Percentiles rank a stretch among this genome's conserved stretches.
Conservation (phyloP, 371 early-diverging fungal genomes). For the Apophysomyces elegans region DNA sequence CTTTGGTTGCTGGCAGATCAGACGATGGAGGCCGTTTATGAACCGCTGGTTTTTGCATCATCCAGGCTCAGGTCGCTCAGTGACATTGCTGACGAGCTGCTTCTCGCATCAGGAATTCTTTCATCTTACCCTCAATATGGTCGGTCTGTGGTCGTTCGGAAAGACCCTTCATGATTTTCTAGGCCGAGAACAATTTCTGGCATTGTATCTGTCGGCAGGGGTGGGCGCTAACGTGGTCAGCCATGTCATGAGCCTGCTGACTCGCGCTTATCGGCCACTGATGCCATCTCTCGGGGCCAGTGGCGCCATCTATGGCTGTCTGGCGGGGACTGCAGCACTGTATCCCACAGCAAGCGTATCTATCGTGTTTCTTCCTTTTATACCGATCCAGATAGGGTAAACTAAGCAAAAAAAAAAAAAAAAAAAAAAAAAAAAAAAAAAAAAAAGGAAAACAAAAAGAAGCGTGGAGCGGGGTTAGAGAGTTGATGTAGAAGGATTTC, state of each 20-base stretch:
- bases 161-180: conserved; percentile 47
- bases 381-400: conserved; percentile 68
- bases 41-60: conserved; percentile 70
- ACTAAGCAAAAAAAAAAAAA: conserved; percentile 8
- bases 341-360: conserved; percentile 66
- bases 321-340: conserved; percentile 60
- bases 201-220: conserved; percentile 74
- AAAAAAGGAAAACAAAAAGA: conserved; percentile 4
- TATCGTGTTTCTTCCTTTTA: conserved; percentile 75
- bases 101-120: conserved; percentile 68
- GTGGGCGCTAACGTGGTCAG: conserved; percentile 66
- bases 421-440: neutral
- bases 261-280: conserved; percentile 50
- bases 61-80: conserved; percentile 58
- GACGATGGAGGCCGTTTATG: conserved; percentile 68
- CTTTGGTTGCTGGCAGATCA: conserved; percentile 74
- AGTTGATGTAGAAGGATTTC: neutral
- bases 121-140: conserved; percentile 74
- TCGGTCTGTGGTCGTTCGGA: conserved; percentile 70
- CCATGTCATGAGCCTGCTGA: conserved; percentile 57
- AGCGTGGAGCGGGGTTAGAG: neutral
- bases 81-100: conserved; percentile 71
- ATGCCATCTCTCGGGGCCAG: conserved; percentile 78
- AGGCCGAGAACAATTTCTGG: conserved; percentile 75
- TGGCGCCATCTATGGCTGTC: conserved; percentile 75